Percentiles rank a stretch among this genome's conserved stretches.
These are phyloP conservation scores for Saksenaea oblongispora DNA, from an alignment of 371 early-diverging fungal genomes.

Conservation along the genomic window DNA sequence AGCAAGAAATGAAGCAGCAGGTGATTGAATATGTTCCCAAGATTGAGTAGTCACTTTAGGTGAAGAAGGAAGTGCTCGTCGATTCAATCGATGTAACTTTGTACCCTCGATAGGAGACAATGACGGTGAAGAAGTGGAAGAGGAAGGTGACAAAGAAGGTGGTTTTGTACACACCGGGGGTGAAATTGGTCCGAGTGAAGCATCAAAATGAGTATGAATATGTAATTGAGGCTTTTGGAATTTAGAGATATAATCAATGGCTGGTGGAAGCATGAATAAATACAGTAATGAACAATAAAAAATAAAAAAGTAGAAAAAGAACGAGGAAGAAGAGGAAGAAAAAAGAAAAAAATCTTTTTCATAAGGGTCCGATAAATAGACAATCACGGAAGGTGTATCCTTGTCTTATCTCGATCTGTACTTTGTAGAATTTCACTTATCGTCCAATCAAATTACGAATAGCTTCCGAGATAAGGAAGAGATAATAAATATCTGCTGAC, in stretches of 20 bases:
- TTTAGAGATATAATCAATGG: not conserved
- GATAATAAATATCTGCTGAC: slow-evolving; percentile 4
- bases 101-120: slow-evolving; percentile 13
- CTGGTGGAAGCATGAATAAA: not conserved
- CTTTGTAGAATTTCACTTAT: slow-evolving; percentile 12
- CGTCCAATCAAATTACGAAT: slow-evolving; percentile 7
- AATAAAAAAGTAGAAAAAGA: not conserved
- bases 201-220: slow-evolving; percentile 8
- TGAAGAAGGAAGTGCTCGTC: slow-evolving; percentile 7
- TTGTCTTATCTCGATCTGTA: slow-evolving; percentile 26
- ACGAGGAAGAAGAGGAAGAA: not conserved
- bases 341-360: slow-evolving; percentile 6
- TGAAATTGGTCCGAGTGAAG: not conserved
- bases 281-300: not conserved
- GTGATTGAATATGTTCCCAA: slow-evolving; percentile 51
- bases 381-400: slow-evolving; percentile 13
- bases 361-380: not conserved
- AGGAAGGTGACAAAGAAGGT: slow-evolving; percentile 30
- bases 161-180: slow-evolving; percentile 1
- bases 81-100: not conserved
- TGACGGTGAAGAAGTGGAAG: slow-evolving; percentile 24
- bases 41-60: slow-evolving; percentile 45
- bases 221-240: not conserved
- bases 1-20: slow-evolving; percentile 61
- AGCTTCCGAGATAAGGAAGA: slow-evolving; percentile 9